Evolutionary conservation across 208 protist genomes (phyloP).

Genomic region (Strigomonas galati): DNA sequence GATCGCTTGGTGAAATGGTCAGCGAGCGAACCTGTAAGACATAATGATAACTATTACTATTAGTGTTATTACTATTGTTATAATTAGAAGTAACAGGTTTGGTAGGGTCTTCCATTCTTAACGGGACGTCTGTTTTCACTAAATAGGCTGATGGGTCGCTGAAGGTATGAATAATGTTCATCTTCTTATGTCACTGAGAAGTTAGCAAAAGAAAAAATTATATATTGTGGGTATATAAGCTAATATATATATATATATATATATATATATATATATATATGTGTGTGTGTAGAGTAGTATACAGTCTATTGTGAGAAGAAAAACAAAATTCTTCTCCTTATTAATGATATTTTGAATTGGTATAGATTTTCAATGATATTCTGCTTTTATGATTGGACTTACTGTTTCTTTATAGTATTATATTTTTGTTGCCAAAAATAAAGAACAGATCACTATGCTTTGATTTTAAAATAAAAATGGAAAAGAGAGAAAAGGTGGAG

Average conservation of each 20-base stretch:
- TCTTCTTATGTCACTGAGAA: background rate
- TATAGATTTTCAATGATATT: too few species aligned
- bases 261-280: too few species aligned
- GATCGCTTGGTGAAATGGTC: background rate
- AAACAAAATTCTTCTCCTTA: too few species aligned
- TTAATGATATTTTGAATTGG: too few species aligned
- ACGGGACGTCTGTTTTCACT: background rate
- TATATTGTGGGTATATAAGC: too few species aligned
- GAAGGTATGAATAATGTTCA: background rate
- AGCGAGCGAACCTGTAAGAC: background rate
- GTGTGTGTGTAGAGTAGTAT: too few species aligned
- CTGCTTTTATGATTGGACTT: conserved; percentile 1
- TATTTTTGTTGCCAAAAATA: conserved; percentile 15
- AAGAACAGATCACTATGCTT: conserved; percentile 12
- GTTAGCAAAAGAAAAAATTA: conserved; percentile 1
- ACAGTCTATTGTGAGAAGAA: background rate
- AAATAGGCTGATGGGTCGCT: conserved; percentile 5
- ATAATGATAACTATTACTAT: background rate
- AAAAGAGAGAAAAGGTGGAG: conserved; percentile 13
- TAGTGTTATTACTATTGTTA: background rate
- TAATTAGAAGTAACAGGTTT: too few species aligned
- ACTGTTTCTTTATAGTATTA: background rate
- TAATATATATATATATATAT: too few species aligned
- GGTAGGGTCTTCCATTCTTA: background rate
- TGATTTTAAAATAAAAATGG: conserved; percentile 9